Conservation (phyloP, 2,329 filamentous ascomycete species). For the Ophiostoma triangulosporum region DNA sequence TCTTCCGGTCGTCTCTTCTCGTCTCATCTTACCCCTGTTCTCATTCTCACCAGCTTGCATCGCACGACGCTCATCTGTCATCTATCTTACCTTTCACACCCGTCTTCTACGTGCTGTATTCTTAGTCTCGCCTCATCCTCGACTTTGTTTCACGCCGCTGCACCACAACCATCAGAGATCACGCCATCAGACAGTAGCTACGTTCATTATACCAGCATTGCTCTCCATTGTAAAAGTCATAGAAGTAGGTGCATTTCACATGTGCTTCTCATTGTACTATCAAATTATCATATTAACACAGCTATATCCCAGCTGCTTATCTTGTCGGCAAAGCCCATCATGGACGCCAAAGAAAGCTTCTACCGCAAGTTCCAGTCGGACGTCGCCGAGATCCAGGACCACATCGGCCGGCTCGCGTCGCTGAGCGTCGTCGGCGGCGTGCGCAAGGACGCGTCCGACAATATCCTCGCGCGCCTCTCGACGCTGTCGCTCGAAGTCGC, state of each 20-base stretch:
- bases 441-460: slow-evolving; percentile 67
- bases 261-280: no score
- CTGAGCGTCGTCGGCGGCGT: slow-evolving; percentile 55
- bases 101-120: no score
- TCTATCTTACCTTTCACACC: not conserved
- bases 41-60: not conserved
- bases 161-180: no score
- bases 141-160: no score
- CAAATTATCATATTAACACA: no score
- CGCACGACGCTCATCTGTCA: no score
- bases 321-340: slow-evolving; percentile 16
- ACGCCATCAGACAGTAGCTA: no score
- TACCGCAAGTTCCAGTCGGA: slow-evolving; percentile 72
- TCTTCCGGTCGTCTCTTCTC: not conserved
- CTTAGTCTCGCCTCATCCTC: no score
- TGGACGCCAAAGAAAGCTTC: slow-evolving; percentile 61
- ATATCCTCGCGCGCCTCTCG: slow-evolving; percentile 66
- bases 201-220: no score
- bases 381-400: slow-evolving; percentile 59
- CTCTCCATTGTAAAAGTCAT: no score
- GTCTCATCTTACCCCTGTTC: no score
- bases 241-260: no score
- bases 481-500: slow-evolving; percentile 72
- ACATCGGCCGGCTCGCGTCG: slow-evolving; percentile 55
- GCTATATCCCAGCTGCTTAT: not conserved